Conservation (phyloP, 2,329 filamentous ascomycete genomes). For the Nothopassalora personata region DNA sequence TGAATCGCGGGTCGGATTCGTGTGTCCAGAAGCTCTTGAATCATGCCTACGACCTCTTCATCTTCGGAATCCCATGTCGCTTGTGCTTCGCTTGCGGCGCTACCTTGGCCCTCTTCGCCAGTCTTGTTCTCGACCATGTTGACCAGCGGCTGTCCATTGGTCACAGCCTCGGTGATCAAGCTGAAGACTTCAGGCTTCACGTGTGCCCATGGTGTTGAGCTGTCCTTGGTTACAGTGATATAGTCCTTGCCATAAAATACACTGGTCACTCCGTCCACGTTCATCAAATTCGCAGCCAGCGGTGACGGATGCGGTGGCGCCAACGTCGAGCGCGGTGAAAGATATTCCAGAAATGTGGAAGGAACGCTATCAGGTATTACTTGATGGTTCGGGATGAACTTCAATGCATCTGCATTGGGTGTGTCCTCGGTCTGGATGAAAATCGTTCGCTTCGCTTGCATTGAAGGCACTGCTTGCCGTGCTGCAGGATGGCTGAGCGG, state of each 20-base stretch:
- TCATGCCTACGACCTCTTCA: constrained; percentile 93
- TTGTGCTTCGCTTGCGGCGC: constrained; percentile 56
- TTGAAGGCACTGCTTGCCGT: constrained; percentile 24
- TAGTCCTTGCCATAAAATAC: constrained; percentile 95
- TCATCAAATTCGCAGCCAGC: constrained; percentile 82
- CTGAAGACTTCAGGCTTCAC: constrained; percentile 94
- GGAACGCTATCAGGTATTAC: constrained; percentile 67
- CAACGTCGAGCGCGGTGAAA: constrained; percentile 81
- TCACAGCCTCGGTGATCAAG: constrained; percentile 88
- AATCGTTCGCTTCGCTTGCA: constrained; percentile 59
- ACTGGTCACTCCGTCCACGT: constrained; percentile 87
- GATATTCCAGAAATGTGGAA: constrained; percentile 82
- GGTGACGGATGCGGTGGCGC: constrained; percentile 77
- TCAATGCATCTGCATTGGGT: constrained; percentile 87
- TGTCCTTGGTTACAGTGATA: constrained; percentile 91
- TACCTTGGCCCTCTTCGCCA: constrained; percentile 46
- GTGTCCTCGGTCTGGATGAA: constrained; percentile 97
- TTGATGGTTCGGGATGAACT: constrained; percentile 87
- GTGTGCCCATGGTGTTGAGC: constrained; percentile 86
- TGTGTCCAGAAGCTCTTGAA: constrained; percentile 94
- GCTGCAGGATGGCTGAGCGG: constrained; percentile 25
- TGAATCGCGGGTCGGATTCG: constrained; percentile 92
- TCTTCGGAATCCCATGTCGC: constrained; percentile 85
- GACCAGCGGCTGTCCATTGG: constrained; percentile 75
- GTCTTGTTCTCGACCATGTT: constrained; percentile 59